Conservation (phyloP, 805 yeast genomes). For the Myxozyma neotropica region DNA sequence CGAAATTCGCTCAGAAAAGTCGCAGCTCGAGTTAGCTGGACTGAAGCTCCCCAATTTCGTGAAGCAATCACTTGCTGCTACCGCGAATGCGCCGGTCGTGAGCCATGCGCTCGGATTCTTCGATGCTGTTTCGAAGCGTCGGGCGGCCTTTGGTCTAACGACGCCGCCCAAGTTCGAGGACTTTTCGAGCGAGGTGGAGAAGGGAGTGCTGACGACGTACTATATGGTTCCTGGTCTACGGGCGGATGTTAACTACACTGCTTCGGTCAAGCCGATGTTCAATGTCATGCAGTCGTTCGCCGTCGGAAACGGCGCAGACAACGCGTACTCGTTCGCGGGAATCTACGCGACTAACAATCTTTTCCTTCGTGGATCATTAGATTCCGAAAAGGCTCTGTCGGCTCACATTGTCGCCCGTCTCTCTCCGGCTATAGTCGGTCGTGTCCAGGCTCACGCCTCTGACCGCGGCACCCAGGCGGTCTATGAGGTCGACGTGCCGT, state of each 20-base stretch:
- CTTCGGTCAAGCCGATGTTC: slow-evolving; percentile 89
- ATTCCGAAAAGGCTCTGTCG: slow-evolving; percentile 57
- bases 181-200: slow-evolving; percentile 87
- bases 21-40: slow-evolving; percentile 11
- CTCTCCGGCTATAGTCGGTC: slow-evolving; percentile 13
- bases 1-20: slow-evolving; percentile 14
- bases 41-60: slow-evolving; percentile 7
- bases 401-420: slow-evolving; percentile 27
- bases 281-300: slow-evolving; percentile 94
- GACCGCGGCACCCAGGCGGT: slow-evolving; percentile 63
- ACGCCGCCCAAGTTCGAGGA: slow-evolving; percentile 96
- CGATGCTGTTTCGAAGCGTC: slow-evolving; percentile 69
- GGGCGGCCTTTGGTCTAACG: slow-evolving; percentile 75
- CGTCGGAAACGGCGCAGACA: slow-evolving; percentile 74
- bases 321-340: slow-evolving; percentile 89
- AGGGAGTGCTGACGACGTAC: slow-evolving; percentile 88
- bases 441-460: slow-evolving; percentile 31
- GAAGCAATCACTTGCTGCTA: slow-evolving; percentile 2
- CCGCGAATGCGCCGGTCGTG: slow-evolving; percentile 64
- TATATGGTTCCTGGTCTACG: slow-evolving; percentile 93
- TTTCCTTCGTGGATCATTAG: slow-evolving; percentile 89
- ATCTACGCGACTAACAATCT: slow-evolving; percentile 82
- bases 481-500: slow-evolving; percentile 94
- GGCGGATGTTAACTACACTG: slow-evolving; percentile 93
- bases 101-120: slow-evolving; percentile 77